Evolutionary conservation across 2,329 filamentous ascomycete species (phyloP).

Genomic region (Gliomastix tumulicola): DNA sequence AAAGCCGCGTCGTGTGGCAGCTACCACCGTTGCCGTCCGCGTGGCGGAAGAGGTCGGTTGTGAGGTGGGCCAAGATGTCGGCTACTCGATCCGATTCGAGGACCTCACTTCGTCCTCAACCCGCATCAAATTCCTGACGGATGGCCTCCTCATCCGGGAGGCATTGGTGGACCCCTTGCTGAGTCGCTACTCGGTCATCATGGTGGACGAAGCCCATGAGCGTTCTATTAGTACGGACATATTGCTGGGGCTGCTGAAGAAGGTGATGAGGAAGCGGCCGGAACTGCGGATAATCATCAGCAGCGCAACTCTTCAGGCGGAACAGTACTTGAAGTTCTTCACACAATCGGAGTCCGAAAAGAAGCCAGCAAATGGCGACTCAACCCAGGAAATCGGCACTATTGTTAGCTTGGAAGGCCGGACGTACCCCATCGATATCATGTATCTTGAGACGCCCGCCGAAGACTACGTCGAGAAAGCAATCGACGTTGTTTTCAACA

Average conservation of each 20-base stretch:
- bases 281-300: constrained; percentile 86
- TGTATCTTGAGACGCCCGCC: constrained; percentile 70
- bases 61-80: constrained; percentile 81
- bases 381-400: constrained; percentile 10
- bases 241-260: constrained; percentile 82
- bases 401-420: constrained; percentile 85
- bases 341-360: constrained; percentile 28
- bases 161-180: constrained; percentile 88
- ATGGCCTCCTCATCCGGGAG: constrained; percentile 85
- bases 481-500: constrained; percentile 77
- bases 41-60: constrained; percentile 87
- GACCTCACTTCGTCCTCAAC: constrained; percentile 83
- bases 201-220: constrained; percentile 97
- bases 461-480: constrained; percentile 85
- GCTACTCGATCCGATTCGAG: constrained; percentile 89
- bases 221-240: constrained; percentile 89
- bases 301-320: constrained; percentile 87
- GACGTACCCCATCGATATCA: constrained; percentile 80
- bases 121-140: constrained; percentile 90
- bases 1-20: constrained; percentile 82
- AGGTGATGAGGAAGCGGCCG: constrained; percentile 71
- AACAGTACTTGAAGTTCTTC: constrained; percentile 80
- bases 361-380: constrained; percentile 14
- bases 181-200: constrained; percentile 88
- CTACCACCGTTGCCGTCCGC: constrained; percentile 78